Evolutionary conservation across 176 grass and related monocot genomes (phyloP).

Genomic region (Zea luxurians): DNA sequence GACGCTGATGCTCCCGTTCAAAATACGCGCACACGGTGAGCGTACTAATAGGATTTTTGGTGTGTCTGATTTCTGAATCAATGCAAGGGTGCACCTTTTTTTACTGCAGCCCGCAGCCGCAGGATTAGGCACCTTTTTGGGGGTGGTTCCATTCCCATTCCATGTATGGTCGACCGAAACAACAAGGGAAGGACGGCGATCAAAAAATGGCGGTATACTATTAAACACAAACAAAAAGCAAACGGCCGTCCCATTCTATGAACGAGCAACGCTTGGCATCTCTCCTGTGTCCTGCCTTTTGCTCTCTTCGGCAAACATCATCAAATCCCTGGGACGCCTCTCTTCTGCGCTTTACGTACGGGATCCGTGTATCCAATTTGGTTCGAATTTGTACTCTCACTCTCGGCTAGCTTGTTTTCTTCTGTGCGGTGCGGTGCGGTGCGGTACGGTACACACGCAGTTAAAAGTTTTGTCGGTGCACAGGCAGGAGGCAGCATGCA

Average conservation of each 20-base stretch:
- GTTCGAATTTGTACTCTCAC: not conserved
- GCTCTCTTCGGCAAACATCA: conserved; percentile 30
- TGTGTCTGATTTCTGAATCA: conserved; percentile 13
- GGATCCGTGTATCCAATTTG: not conserved
- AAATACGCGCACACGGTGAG: not conserved
- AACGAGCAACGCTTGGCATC: conserved; percentile 55
- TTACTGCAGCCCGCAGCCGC: no score
- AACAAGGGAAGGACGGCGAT: conserved; percentile 1
- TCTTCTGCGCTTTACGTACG: conserved; percentile 23
- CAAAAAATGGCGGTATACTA: not conserved
- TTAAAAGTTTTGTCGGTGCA: conserved; percentile 17
- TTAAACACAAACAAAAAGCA: conserved; percentile 21
- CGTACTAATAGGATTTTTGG: no score
- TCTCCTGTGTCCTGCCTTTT: not conserved
- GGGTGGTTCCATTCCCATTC: not conserved
- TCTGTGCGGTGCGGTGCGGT: not conserved
- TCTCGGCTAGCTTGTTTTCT: not conserved
- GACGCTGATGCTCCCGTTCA: not conserved
- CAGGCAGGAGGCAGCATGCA: not conserved
- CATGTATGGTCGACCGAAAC: not conserved
- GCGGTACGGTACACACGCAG: not conserved
- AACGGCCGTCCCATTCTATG: conserved; percentile 26
- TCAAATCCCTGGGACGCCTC: not conserved
- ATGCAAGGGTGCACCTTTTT: conserved; percentile 35
- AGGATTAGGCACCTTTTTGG: not conserved